phyloP scores from a whole-genome alignment of 169 alveolate species.

The Plasmodium yoelii region DNA sequence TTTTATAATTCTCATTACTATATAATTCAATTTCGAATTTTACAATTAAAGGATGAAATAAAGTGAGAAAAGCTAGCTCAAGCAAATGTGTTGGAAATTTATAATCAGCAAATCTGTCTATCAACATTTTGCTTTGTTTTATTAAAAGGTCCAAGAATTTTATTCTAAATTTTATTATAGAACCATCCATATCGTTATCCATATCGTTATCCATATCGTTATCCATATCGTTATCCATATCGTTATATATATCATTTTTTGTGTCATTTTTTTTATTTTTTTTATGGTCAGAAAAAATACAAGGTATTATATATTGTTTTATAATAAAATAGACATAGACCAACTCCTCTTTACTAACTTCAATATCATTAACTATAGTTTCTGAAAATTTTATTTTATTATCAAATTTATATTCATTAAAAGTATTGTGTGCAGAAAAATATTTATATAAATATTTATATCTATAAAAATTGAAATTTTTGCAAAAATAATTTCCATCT shows the following conservation, averaged over 20 bases:
- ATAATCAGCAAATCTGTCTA: constrained; percentile 29
- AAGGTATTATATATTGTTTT: constrained; percentile 18
- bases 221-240: too few relatives aligned
- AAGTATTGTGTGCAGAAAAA: neutral
- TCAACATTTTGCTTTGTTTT: constrained; percentile 30
- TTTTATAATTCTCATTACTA: neutral
- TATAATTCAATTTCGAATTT: constrained; percentile 22
- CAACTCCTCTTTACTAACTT: constrained; percentile 39
- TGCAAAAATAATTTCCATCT: constrained; percentile 1
- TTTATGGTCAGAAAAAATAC: neutral
- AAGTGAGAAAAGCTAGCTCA: constrained; percentile 15
- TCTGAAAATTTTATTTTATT: constrained; percentile 13
- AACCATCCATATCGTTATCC: too few relatives aligned
- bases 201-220: too few relatives aligned
- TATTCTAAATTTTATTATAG: neutral
- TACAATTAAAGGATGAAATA: constrained; percentile 40
- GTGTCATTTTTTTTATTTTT: neutral
- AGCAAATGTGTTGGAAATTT: constrained; percentile 32
- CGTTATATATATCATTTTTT: too few relatives aligned
- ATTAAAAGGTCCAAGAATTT: neutral
- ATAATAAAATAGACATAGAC: constrained; percentile 27
- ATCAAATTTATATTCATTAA: neutral
- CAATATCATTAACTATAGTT: constrained; percentile 41
- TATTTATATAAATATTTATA: constrained; percentile 22
- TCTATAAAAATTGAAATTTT: constrained; percentile 29